These are phyloP conservation scores for Warburgia ugandensis DNA, from an alignment of 164 flowering plant species.

Conservation along the genomic window DNA sequence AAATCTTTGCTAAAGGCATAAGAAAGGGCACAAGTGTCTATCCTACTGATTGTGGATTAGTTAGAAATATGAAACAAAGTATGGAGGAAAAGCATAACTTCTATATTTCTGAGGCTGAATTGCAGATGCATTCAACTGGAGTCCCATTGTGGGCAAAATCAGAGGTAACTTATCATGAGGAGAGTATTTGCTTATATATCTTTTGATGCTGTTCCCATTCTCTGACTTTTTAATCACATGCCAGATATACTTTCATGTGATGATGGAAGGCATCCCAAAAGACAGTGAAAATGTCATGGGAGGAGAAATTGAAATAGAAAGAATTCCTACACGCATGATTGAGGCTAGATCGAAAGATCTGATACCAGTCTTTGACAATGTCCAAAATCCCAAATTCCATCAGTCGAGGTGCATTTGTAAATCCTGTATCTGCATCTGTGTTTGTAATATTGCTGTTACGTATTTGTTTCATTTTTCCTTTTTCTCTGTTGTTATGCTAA, in stretches of 20 bases:
- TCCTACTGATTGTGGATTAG: constrained; percentile 14
- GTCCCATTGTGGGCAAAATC: constrained; percentile 63
- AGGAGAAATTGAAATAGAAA: constrained; percentile 68
- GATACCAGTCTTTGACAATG: constrained; percentile 55
- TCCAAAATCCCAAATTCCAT: constrained; percentile 35
- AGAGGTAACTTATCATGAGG: constrained; percentile 38
- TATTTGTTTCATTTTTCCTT: no score
- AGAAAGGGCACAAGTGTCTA: constrained; percentile 14
- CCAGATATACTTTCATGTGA: constrained; percentile 58
- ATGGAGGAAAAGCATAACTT: constrained; percentile 47
- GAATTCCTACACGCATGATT: constrained; percentile 37
- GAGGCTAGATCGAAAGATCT: constrained; percentile 60
- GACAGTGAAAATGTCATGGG: constrained; percentile 21
- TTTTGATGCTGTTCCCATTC: background rate
- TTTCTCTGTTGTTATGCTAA: no score
- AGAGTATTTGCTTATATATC: background rate
- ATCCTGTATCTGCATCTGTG: background rate
- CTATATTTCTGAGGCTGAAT: constrained; percentile 70
- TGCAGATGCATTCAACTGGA: constrained; percentile 52
- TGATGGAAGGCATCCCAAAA: constrained; percentile 23
- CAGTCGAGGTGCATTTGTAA: constrained; percentile 38
- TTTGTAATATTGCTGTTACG: background rate
- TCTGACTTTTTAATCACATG: constrained; percentile 12
- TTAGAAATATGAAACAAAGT: constrained; percentile 21
- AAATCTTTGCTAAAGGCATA: constrained; percentile 35